Percentiles rank a stretch among this genome's conserved stretches.
Conservation (phyloP, 1,139 yeast species). For the Protomyces arabidopsidicola region DNA sequence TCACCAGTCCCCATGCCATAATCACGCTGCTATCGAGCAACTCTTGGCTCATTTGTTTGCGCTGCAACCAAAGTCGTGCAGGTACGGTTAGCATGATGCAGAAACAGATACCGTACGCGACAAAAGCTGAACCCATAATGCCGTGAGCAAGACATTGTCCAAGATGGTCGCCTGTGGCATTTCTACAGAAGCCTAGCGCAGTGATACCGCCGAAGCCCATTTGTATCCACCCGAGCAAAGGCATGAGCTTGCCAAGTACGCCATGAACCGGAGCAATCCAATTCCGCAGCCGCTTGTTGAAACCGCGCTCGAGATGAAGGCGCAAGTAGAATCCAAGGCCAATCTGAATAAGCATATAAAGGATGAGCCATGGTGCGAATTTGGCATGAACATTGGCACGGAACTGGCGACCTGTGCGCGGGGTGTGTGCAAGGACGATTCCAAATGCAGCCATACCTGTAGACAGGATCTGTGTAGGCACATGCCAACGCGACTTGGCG, state of each 20-base stretch:
- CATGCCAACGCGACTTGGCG: slow-evolving; percentile 41
- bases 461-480: slow-evolving; percentile 42
- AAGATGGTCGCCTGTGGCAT: slow-evolving; percentile 50
- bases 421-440: slow-evolving; percentile 42
- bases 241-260: slow-evolving; percentile 41
- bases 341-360: slow-evolving; percentile 37
- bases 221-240: slow-evolving; percentile 56
- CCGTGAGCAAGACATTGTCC: slow-evolving; percentile 98
- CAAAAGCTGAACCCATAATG: slow-evolving; percentile 87
- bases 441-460: slow-evolving; percentile 41
- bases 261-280: slow-evolving; percentile 39
- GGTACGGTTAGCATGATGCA: slow-evolving; percentile 57
- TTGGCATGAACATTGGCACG: slow-evolving; percentile 39
- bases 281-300: slow-evolving; percentile 36
- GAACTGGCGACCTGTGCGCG: slow-evolving; percentile 42
- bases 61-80: slow-evolving; percentile 37
- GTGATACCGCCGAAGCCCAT: slow-evolving; percentile 78
- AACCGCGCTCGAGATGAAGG: slow-evolving; percentile 35
- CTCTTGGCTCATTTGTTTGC: slow-evolving; percentile 63
- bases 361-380: slow-evolving; percentile 39
- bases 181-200: slow-evolving; percentile 73
- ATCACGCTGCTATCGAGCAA: slow-evolving; percentile 75
- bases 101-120: slow-evolving; percentile 69
- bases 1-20: slow-evolving; percentile 85
- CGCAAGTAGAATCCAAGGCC: slow-evolving; percentile 40